Percentiles rank a stretch among this genome's conserved stretches.
Conservation (phyloP, 2,329 filamentous ascomycete genomes). For the Madurella mycetomatis region DNA sequence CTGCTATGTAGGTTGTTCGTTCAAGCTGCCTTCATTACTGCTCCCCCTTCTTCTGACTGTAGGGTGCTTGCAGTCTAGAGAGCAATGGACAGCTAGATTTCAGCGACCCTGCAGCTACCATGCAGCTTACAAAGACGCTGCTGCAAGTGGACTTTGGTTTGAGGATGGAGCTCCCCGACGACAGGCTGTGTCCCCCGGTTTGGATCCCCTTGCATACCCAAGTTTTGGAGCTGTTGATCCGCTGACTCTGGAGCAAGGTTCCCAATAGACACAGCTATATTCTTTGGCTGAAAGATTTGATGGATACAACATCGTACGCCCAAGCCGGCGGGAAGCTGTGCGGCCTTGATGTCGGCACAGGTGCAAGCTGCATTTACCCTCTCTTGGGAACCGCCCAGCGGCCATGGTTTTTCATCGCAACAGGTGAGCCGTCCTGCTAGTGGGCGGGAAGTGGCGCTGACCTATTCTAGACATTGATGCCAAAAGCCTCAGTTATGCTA, state of each 20-base stretch:
- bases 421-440: conserved; percentile 35
- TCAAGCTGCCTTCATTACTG: not conserved
- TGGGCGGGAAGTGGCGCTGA: not conserved
- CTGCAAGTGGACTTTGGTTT: conserved; percentile 72
- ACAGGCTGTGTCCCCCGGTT: conserved; percentile 84
- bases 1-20: conserved; percentile 34
- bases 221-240: not conserved
- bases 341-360: conserved; percentile 84
- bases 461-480: conserved; percentile 63
- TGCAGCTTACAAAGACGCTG: conserved; percentile 77
- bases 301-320: conserved; percentile 65
- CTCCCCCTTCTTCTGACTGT: not conserved
- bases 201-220: conserved; percentile 19
- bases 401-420: conserved; percentile 70
- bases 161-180: conserved; percentile 63
- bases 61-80: conserved; percentile 30
- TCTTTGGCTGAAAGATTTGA: conserved; percentile 75
- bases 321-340: conserved; percentile 46
- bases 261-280: conserved; percentile 80
- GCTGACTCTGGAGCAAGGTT: conserved; percentile 36
- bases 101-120: conserved; percentile 67
- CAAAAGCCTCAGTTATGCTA: conserved; percentile 62
- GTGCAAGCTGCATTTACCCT: conserved; percentile 87
- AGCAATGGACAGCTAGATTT: conserved; percentile 65
- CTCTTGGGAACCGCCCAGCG: conserved; percentile 69